phyloP scores from a whole-genome alignment of 2,329 filamentous ascomycete species.

The Samsoniella hepiali region DNA sequence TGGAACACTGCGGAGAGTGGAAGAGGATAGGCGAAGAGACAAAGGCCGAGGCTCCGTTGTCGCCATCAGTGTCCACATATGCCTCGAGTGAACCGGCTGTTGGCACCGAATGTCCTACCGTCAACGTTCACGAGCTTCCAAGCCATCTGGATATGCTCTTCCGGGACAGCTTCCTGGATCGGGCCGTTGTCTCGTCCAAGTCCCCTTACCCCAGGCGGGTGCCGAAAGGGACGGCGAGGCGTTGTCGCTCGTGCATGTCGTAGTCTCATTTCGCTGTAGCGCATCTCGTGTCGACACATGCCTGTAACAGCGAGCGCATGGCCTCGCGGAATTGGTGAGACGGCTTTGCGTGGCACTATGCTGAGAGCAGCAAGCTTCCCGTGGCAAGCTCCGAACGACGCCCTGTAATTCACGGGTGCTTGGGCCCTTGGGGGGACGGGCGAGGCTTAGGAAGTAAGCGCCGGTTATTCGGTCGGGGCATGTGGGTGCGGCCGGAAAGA shows the following conservation, averaged over 20 bases:
- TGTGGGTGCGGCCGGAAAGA: slow-evolving; percentile 1
- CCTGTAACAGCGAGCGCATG: neutral
- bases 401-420: slow-evolving; percentile 8
- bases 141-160: neutral
- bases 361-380: slow-evolving; percentile 2
- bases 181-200: slow-evolving; percentile 13
- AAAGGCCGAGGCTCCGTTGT: slow-evolving; percentile 15
- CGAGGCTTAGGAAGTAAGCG: slow-evolving; percentile 13
- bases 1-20: neutral
- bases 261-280: neutral
- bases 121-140: slow-evolving; percentile 3
- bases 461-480: slow-evolving; percentile 17
- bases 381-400: neutral
- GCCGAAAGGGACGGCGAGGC: neutral
- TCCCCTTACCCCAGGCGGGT: slow-evolving; percentile 11
- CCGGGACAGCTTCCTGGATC: slow-evolving; percentile 11
- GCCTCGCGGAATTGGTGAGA: neutral
- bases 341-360: neutral
- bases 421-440: neutral
- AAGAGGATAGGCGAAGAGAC: neutral
- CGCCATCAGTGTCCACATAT: slow-evolving; percentile 2
- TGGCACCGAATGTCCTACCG: neutral
- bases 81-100: neutral
- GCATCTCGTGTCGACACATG: neutral
- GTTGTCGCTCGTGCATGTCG: neutral